Evolutionary conservation across 75 land plant species (phyloP).

Genomic region (Cryptomeria japonica): DNA sequence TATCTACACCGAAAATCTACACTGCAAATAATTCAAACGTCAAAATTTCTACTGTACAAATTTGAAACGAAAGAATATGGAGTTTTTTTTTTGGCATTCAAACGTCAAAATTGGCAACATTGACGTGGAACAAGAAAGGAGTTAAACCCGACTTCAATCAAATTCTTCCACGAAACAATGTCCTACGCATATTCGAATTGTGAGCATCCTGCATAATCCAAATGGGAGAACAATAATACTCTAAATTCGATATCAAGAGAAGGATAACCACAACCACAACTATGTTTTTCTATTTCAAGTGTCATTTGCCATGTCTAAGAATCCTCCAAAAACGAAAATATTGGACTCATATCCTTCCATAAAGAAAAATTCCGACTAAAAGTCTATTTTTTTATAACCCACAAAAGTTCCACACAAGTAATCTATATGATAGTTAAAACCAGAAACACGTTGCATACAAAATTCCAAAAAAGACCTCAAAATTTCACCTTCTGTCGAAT

Average conservation of each 20-base stretch:
- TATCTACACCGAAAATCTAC: not conserved
- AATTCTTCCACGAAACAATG: not conserved
- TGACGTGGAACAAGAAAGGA: not conserved
- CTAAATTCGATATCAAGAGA: not conserved
- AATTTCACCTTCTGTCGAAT: not conserved
- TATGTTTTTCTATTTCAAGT: not conserved
- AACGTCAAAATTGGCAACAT: not conserved
- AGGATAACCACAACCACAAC: not conserved
- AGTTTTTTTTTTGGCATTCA: not conserved
- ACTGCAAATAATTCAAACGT: not conserved
- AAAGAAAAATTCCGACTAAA: not conserved
- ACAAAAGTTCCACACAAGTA: not conserved
- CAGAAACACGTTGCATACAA: not conserved
- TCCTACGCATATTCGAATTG: not conserved
- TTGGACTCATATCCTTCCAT: not conserved
- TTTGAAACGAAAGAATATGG: not conserved
- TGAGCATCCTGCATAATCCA: not conserved
- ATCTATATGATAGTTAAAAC: too few species aligned
- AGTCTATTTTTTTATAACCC: not conserved
- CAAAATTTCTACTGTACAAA: not conserved
- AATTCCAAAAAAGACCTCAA: not conserved
- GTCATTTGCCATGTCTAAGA: not conserved
- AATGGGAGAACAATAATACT: not conserved
- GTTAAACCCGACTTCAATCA: not conserved
- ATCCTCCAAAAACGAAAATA: not conserved